Base-by-base conservation (phyloP, 345 rosid genomes). In the Hibiscus tridactylites region DNA sequence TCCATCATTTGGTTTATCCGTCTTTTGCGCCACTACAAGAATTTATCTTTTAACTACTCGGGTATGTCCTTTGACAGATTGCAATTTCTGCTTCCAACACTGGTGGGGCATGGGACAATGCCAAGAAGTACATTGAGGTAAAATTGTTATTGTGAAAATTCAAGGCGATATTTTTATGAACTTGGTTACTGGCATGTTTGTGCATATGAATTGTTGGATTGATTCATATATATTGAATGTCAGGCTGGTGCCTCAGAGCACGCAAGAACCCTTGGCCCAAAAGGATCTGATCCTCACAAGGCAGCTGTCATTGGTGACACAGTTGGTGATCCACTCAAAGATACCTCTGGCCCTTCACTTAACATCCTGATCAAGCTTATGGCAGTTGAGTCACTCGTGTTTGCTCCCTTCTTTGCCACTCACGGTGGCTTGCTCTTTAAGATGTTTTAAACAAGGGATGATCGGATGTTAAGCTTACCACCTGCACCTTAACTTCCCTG, bases 61-160 rank as follows among this genome's bases (percentile, higher is more conserved):
- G 39, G 35, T 19, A 24, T 15, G 50, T 50, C 19, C n/a, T 53
- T 65, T 50, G 61, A 71, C 84, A 93, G 98, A 81, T 93, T 63
- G 98, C 98, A 60, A 91, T 93, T 70, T 93, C 97, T 72, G 96
- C 98, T 35, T 93, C 98, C 15, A 93, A 93, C 88, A 93, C 96
- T 29, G 97, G 97, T 58, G 97, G 98, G 17, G 97, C 98, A 13
- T 93, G 97, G 98, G 98, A 93, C 76, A 93, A 93, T 68, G 98
- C 98, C 84, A 91, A 91, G 88, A 93, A 93, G 78, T 93, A 91
- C 79, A 93, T 91, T 15, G 95, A 93, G 97, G 96, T 88, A 86
- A 4, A 44, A 31, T 5, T 24, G 5, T 6, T 31, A 21, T 21
- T 21, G 24, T 0, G 24, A 21, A 21, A 21, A 21, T 21, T 4